phyloP scores from a whole-genome alignment of 139 green algal genomes.

The Axilococcus clingmanii region DNA sequence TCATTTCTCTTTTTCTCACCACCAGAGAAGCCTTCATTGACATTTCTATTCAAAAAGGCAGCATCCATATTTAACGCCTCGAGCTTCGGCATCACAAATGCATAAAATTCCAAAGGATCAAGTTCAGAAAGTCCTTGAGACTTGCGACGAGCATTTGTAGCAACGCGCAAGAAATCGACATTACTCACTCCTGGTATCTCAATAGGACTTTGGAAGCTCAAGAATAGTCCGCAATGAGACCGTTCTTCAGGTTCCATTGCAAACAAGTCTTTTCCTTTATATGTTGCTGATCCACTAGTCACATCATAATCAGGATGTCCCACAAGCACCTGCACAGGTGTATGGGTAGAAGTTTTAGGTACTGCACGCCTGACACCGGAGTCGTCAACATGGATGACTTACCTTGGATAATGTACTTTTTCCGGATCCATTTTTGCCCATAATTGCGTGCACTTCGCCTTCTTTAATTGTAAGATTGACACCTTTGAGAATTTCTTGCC shows the following conservation, averaged over 20 bases:
- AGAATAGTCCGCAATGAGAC: slow-evolving; percentile 82
- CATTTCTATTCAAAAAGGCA: slow-evolving; percentile 93
- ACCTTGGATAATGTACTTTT: slow-evolving; percentile 93
- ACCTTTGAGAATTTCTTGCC: slow-evolving; percentile 83
- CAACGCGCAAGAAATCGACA: slow-evolving; percentile 91
- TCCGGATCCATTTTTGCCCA: slow-evolving; percentile 97
- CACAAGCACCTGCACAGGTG: slow-evolving; percentile 59
- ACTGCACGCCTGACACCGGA: neutral
- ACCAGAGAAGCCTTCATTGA: slow-evolving; percentile 97
- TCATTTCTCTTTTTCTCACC: slow-evolving; percentile 99
- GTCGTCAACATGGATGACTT: neutral
- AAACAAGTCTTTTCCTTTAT: slow-evolving; percentile 89
- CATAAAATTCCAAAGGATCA: slow-evolving; percentile 98
- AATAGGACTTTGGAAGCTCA: slow-evolving; percentile 88
- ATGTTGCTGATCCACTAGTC: slow-evolving; percentile 64
- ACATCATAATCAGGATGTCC: slow-evolving; percentile 98
- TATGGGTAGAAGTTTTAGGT: neutral
- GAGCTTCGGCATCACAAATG: slow-evolving; percentile 89
- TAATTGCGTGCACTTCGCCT: slow-evolving; percentile 93
- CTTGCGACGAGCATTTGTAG: slow-evolving; percentile 80
- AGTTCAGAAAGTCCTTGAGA: slow-evolving; percentile 73
- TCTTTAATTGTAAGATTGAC: slow-evolving; percentile 81
- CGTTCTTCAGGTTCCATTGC: slow-evolving; percentile 88
- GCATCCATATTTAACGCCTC: slow-evolving; percentile 94
- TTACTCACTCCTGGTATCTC: slow-evolving; percentile 96